Evolutionary conservation across 306 rosid species (phyloP).

Genomic region (Sindora glabra): DNA sequence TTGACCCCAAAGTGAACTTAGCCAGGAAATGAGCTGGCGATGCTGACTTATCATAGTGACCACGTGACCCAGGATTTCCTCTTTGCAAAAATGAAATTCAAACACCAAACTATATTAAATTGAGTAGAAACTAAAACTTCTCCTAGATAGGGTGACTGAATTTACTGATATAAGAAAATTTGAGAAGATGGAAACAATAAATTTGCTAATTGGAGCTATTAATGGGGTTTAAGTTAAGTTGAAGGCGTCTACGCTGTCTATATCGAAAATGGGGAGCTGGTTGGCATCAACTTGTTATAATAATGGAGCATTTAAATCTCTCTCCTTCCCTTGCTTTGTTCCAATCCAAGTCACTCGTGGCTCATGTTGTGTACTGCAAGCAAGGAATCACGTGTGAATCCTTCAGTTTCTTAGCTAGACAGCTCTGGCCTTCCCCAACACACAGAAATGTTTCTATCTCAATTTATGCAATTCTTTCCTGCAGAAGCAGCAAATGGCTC

Average conservation of each 20-base stretch:
- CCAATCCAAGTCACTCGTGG: slow-evolving; percentile 7
- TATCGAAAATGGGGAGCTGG: slow-evolving; percentile 11
- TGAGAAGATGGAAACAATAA: not conserved
- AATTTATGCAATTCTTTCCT: not conserved
- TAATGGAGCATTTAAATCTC: slow-evolving; percentile 16
- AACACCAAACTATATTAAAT: not conserved
- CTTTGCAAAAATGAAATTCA: not conserved
- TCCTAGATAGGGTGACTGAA: not conserved
- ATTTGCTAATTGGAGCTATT: slow-evolving; percentile 1
- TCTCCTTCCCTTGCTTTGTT: too few species aligned
- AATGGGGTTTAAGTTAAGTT: not conserved
- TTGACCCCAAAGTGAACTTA: slow-evolving; percentile 46
- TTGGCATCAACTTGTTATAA: not conserved
- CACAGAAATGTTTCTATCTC: slow-evolving; percentile 13
- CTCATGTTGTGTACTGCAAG: slow-evolving; percentile 13
- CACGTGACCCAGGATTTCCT: slow-evolving; percentile 38
- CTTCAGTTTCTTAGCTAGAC: slow-evolving; percentile 21
- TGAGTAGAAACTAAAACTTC: not conserved
- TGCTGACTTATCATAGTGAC: slow-evolving; percentile 46
- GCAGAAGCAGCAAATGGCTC: too few species aligned
- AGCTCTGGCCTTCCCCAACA: slow-evolving; percentile 5
- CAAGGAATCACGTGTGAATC: slow-evolving; percentile 40
- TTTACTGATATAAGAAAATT: not conserved
- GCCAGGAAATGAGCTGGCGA: slow-evolving; percentile 60
- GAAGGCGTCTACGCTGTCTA: not conserved